Evolutionary conservation across 805 yeast genomes (phyloP).

Genomic region (Metschnikowia matae): DNA sequence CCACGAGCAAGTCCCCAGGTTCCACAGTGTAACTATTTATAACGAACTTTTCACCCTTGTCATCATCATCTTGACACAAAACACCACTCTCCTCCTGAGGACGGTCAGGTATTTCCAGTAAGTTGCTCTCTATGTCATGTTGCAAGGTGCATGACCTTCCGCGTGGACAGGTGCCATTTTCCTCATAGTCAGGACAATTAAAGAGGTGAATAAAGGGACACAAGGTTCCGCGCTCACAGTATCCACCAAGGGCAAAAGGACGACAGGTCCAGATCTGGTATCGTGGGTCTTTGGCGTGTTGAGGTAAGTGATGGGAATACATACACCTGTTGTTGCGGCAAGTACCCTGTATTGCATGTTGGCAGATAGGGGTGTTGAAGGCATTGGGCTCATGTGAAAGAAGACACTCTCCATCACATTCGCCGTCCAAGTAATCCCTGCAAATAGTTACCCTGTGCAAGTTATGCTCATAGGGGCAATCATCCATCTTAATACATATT

Average conservation of each 20-base stretch:
- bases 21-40: constrained; percentile 34
- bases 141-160: constrained; percentile 48
- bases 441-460: constrained; percentile 52
- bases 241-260: constrained; percentile 64
- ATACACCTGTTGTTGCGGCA: constrained; percentile 48
- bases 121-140: constrained; percentile 38
- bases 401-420: constrained; percentile 50
- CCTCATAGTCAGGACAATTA: constrained; percentile 70
- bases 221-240: constrained; percentile 55
- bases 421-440: constrained; percentile 41
- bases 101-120: constrained; percentile 24
- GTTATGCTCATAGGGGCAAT: constrained; percentile 55
- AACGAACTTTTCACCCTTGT: constrained; percentile 13
- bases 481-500: constrained; percentile 46
- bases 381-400: constrained; percentile 56
- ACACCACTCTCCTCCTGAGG: constrained; percentile 20
- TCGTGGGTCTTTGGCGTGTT: constrained; percentile 43
- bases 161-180: constrained; percentile 54
- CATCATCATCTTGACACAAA: constrained; percentile 16
- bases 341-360: constrained; percentile 22
- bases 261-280: constrained; percentile 51
- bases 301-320: constrained; percentile 44
- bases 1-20: constrained; percentile 22
- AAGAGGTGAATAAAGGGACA: constrained; percentile 57
- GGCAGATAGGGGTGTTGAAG: constrained; percentile 48